A percentile compares a stretch with the other conserved stretches of the same genome.
Evolutionary conservation across 768 basidiomycete genomes (phyloP).

Genomic region (Rubroboletus satanas): DNA sequence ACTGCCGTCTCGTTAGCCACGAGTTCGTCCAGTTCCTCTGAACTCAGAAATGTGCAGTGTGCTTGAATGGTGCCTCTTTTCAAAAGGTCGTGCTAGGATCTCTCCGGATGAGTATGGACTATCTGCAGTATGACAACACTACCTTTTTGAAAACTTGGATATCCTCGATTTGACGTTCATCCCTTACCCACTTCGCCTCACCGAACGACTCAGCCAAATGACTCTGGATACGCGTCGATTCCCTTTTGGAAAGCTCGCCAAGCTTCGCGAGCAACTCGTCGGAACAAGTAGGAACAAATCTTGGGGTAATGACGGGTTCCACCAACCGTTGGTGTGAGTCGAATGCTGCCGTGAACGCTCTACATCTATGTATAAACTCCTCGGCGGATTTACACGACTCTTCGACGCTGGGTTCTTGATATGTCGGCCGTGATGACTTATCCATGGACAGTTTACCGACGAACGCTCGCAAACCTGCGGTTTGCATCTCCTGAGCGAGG

Average conservation of each 20-base stretch:
- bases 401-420: slow-evolving; percentile 57
- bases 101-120: slow-evolving; percentile 6
- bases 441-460: slow-evolving; percentile 95
- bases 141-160: slow-evolving; percentile 74
- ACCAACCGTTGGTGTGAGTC: slow-evolving; percentile 51
- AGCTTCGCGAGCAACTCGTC: slow-evolving; percentile 63
- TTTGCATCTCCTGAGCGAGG: slow-evolving; percentile 70
- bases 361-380: slow-evolving; percentile 55
- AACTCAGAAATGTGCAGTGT: slow-evolving; percentile 80
- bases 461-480: slow-evolving; percentile 69
- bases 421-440: slow-evolving; percentile 64
- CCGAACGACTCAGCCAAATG: slow-evolving; percentile 81
- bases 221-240: slow-evolving; percentile 63
- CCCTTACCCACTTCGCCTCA: slow-evolving; percentile 67
- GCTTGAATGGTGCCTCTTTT: slow-evolving; percentile 72
- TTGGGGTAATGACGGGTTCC: slow-evolving; percentile 81
- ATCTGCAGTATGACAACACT: slow-evolving; percentile 4
- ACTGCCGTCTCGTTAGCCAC: slow-evolving; percentile 52
- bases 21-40: slow-evolving; percentile 49
- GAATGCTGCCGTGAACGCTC: slow-evolving; percentile 36
- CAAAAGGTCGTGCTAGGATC: slow-evolving; percentile 52
- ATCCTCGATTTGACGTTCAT: slow-evolving; percentile 59
- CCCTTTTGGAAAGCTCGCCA: slow-evolving; percentile 46
- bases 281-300: slow-evolving; percentile 88
- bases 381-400: slow-evolving; percentile 48